Evolutionary conservation across 768 basidiomycete genomes (phyloP), one percentile per base, ranked within the genome.

Genomic region (Xanthoconium stramineum): DNA sequence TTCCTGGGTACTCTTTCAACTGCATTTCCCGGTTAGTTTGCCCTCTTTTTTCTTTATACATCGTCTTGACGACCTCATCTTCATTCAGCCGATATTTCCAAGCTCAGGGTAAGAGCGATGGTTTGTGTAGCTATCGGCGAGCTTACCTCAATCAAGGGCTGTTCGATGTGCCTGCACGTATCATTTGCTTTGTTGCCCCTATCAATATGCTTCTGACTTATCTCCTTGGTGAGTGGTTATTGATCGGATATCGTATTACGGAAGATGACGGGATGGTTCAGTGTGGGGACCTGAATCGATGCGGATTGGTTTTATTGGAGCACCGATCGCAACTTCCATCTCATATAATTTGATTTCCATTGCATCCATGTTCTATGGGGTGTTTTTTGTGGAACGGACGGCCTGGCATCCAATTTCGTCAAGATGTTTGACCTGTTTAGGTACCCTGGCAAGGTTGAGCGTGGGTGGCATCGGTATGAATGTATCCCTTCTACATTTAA

Each of bases 291-390:
- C 93, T 89, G 75, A 80, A 19, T 73, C 82, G 2, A 72, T 96
- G 49, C 78, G 89, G 13, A 76, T 98, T 7, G 96, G 96, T 2
- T 98, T 91, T 70, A 84, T 91, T 53, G 96, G 96, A 15, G 95
- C 94, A 4, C 95, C 96, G 0, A 79, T 98, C 40, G 89, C 94
- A 0, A 91, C 92, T 0, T 88, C 89, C 0, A 79, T 94, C 51
- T 89, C 89, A 17, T 92, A 94, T 73, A 96, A 94, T 70, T 76
- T 96, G 24, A 85, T 93, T 49, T 75, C 84, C 0, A 40, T 87
- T 33, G 66, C 80, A 47, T 88, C 83, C 1, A 69, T 89, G 47
- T 53, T 76, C n/a, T 91, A 89, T 61, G 89, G 84, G 5, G 61
- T 86, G 14, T 79, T 81, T 63, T 84, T 80, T 61, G 82, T 83